Percentiles rank a stretch among this genome's conserved stretches.
phyloP scores from a whole-genome alignment of 768 basidiomycete genomes.

The Termitomyces sp. region DNA sequence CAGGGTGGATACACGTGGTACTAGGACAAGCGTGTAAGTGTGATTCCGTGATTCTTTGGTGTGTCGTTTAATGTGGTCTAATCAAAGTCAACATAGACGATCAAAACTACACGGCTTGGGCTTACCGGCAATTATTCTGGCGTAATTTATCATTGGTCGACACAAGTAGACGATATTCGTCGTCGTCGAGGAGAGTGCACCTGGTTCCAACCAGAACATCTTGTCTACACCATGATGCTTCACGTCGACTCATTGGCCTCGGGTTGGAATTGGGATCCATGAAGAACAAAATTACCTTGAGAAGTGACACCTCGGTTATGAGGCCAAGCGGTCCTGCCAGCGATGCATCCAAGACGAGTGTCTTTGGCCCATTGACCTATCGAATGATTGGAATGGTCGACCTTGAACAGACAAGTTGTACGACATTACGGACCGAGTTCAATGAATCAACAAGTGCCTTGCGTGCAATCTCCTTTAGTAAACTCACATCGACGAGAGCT shows the following conservation, averaged over 20 bases:
- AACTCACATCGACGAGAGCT: conserved; percentile 46
- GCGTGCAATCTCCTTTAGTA: conserved; percentile 73
- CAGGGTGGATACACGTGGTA: conserved; percentile 82
- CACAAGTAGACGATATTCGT: conserved; percentile 92
- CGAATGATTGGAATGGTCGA: not conserved
- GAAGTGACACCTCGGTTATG: conserved; percentile 87
- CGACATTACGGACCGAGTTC: conserved; percentile 55
- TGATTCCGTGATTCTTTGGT: conserved; percentile 67
- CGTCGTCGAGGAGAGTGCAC: conserved; percentile 75
- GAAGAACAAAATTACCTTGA: conserved; percentile 58
- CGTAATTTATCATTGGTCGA: conserved; percentile 76
- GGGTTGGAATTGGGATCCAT: not conserved
- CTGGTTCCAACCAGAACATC: conserved; percentile 98
- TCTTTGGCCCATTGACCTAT: conserved; percentile 91
- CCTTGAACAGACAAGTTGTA: not conserved
- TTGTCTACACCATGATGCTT: conserved; percentile 99
- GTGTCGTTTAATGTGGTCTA: conserved; percentile 91
- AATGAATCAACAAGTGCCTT: conserved; percentile 80
- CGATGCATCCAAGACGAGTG: conserved; percentile 85
- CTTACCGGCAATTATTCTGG: conserved; percentile 89
- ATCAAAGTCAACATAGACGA: conserved; percentile 20
- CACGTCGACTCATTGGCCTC: not conserved
- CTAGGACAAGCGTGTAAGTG: conserved; percentile 80
- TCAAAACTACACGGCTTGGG: conserved; percentile 14
- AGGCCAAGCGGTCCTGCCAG: conserved; percentile 90